Base-by-base conservation (phyloP, 1,284 basidiomycete species). In the Marasmius sp. region DNA sequence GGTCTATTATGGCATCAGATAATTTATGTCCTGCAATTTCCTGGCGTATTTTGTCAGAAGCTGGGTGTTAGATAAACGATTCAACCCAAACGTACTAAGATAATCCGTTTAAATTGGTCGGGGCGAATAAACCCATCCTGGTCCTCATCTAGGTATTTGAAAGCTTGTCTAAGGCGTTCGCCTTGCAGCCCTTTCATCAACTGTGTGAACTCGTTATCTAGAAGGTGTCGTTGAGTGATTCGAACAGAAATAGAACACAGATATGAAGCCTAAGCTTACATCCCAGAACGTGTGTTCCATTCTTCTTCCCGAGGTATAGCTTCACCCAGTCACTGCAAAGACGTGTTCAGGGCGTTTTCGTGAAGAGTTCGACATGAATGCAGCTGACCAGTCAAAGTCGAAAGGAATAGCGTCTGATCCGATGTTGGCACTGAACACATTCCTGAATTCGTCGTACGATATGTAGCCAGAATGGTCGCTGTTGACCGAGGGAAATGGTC, bases 121-220 rank as follows among this genome's bases (percentile, higher is more conserved):
- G 95, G 93, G 65, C 79, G 82, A 77, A 98, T 97, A 78, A 95
- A 94, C 55, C 95, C 95, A 71, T 95, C 92, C 70, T 91, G 86
- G 71, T 96, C 91, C 63, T 84, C 80, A 76, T 97, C 95, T 71
- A 97, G 83, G 77, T 88, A 87, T 77, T 88, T 92, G 83, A 97
- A 97, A 37, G 94, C 91, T 78, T 98, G 95, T 66, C 95, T 89
- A 62, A 97, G 82, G 53, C 95, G 89, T 77, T 98, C 95, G 70
- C 95, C 95, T 79, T 97, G 95, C 64, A 97, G 84, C 50, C 94
- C 95, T 77, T 97, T 97, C 94, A 98, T 97, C 65, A 98, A 79
- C 78, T 94, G 93, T 39, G 94, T 97, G 77, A 97, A 97, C 77
- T 97, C 95, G 73, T 92, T 91, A 78, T 95, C 93, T 95, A 60